These are phyloP conservation scores for Clavispora santaluciae DNA, from an alignment of 805 yeast species.

Conservation along the genomic window DNA sequence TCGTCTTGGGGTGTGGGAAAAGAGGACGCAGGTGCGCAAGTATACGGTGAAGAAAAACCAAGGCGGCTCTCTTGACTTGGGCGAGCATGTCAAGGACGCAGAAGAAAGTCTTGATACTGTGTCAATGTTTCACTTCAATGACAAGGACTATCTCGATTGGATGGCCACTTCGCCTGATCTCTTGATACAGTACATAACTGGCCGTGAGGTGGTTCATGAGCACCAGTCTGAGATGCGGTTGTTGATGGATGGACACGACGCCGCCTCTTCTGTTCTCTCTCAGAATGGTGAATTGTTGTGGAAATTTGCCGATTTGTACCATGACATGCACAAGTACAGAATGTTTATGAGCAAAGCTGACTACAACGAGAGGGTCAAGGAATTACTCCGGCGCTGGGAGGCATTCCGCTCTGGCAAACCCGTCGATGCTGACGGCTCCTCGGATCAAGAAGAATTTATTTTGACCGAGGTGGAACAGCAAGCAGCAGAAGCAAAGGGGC, in stretches of 20 bases:
- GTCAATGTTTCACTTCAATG: slow-evolving; percentile 19
- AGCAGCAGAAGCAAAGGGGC: no score
- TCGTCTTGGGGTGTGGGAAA: slow-evolving; percentile 15
- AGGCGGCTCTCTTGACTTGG: slow-evolving; percentile 2
- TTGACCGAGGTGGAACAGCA: no score
- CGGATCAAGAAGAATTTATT: no score
- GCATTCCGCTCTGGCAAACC: background rate
- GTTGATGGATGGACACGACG: background rate
- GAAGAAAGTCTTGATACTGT: slow-evolving; percentile 5
- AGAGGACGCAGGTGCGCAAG: slow-evolving; percentile 7
- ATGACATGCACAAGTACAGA: slow-evolving; percentile 8
- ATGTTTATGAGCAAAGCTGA: slow-evolving; percentile 2
- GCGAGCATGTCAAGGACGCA: slow-evolving; percentile 7
- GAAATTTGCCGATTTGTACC: slow-evolving; percentile 9
- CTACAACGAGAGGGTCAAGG: slow-evolving; percentile 4
- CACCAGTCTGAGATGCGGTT: slow-evolving; percentile 19
- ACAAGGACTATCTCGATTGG: slow-evolving; percentile 16
- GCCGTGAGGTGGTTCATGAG: slow-evolving; percentile 21
- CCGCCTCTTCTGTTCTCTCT: slow-evolving; percentile 9
- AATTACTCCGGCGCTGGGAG: slow-evolving; percentile 2
- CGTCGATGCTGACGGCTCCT: no score
- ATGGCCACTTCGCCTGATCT: slow-evolving; percentile 19
- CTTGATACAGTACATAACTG: slow-evolving; percentile 23
- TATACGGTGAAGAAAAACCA: slow-evolving; percentile 9
- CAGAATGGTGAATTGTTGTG: slow-evolving; percentile 4